These are phyloP conservation scores for Lepidium didymum DNA, from an alignment of 345 rosid species.

Conservation along the genomic window DNA sequence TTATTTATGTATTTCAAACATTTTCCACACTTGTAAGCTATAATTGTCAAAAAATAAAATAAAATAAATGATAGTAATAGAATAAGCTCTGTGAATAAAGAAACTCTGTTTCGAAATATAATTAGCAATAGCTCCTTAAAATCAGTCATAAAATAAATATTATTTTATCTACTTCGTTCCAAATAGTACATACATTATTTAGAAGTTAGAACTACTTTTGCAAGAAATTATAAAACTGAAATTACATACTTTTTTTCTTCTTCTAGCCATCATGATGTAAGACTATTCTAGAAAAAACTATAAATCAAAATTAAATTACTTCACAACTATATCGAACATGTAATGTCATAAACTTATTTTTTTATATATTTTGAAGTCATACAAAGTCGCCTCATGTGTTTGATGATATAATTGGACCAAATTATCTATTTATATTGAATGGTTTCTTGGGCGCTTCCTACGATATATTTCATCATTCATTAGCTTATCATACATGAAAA, in stretches of 20 bases:
- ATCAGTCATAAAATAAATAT: no score
- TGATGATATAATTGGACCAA: neutral
- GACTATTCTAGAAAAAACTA: neutral
- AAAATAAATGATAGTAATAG: no score
- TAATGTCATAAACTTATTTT: neutral
- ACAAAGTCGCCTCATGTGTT: neutral
- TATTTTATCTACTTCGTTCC: neutral
- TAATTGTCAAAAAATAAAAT: no score
- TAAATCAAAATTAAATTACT: neutral
- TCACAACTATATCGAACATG: neutral
- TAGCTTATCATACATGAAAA: neutral
- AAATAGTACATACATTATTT: neutral
- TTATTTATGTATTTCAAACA: no score
- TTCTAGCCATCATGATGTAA: slow-evolving; percentile 3
- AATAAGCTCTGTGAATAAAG: no score
- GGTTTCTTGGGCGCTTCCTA: neutral
- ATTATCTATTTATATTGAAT: neutral
- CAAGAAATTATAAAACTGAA: neutral
- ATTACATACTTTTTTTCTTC: neutral
- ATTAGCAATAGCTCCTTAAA: no score
- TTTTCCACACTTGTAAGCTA: no score
- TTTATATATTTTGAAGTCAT: neutral
- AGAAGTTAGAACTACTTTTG: neutral
- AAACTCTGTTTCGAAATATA: no score
- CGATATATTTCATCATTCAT: neutral